Evolutionary conservation across 2,329 filamentous ascomycete genomes (phyloP).

Genomic region (Paraphaeosphaeria minitans): DNA sequence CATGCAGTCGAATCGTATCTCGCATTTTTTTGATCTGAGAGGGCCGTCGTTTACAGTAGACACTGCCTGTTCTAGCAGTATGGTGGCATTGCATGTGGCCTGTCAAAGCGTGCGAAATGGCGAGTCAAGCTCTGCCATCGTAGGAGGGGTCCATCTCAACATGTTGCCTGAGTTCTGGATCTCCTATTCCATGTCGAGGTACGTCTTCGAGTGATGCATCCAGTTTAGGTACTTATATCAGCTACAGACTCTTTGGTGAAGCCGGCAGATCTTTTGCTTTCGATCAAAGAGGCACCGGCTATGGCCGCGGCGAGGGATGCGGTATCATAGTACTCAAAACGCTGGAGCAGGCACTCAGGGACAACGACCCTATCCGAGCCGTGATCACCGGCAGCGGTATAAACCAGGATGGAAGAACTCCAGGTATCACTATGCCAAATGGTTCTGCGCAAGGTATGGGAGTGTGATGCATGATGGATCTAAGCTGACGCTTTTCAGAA

Average conservation of each 20-base stretch:
- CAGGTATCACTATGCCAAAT: conserved; percentile 64
- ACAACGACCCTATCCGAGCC: conserved; percentile 59
- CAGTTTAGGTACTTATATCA: conserved; percentile 12
- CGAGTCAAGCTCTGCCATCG: conserved; percentile 35
- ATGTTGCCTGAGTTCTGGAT: conserved; percentile 35
- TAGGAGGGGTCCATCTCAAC: conserved; percentile 26
- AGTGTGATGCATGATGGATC: neutral
- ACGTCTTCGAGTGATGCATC: neutral
- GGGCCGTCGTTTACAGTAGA: conserved; percentile 40
- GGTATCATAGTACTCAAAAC: conserved; percentile 64
- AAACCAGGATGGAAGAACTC: conserved; percentile 61
- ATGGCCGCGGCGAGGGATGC: conserved; percentile 68
- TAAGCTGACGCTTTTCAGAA: conserved; percentile 15
- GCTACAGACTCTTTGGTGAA: conserved; percentile 26
- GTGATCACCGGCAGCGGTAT: conserved; percentile 50
- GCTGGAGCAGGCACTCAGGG: conserved; percentile 61
- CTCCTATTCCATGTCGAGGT: conserved; percentile 27
- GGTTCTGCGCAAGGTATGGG: conserved; percentile 52
- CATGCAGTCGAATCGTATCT: conserved; percentile 39
- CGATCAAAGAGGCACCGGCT: conserved; percentile 63
- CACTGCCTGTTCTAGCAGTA: conserved; percentile 39
- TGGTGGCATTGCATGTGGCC: conserved; percentile 36
- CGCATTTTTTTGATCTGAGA: conserved; percentile 36
- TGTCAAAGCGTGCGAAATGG: conserved; percentile 34
- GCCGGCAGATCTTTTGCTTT: conserved; percentile 42